Evolutionary conservation across 2,329 filamentous ascomycete genomes (phyloP), one percentile per base, ranked within the genome.

Genomic region (Mycosphaerella sp.): DNA sequence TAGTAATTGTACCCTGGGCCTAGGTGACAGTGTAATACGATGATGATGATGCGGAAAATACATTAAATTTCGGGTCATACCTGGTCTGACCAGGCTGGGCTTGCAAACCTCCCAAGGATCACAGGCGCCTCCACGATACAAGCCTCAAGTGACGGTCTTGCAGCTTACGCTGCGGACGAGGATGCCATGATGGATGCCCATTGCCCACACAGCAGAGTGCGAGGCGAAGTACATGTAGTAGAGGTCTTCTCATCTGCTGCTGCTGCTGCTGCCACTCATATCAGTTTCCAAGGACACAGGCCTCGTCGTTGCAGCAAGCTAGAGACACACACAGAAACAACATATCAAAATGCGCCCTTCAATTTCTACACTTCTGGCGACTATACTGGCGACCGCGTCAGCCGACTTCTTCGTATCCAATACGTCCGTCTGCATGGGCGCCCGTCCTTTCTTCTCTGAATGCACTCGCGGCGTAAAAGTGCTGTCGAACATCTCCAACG

Each of bases 371-470:
- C 6, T 37, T 13, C 14, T 37, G 34, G 14, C 34, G 6, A 16
- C 34, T 13, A n/a, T n/a, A 6, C 34, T 37, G 14, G 14, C 12
- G 6, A 39, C n/a, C 16, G 17, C 37, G 4, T 51, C 47, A 6
- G 59, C 57, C 34, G 59, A 61, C 49, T 59, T 61, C 50, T 48
- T 57, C 41, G 36, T 60, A 34, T 56, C 58, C 39, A 61, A 60
- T 53, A 57, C 54, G 30, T 51, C 56, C 13, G 46, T 56, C 48
- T 61, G 59, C 45, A 61, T 59, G 51, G 59, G 56, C 35, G 47
- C 56, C 9, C 53, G 56, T 18, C 45, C 51, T 2, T 21, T 60
- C 25, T 17, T 60, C 17, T 35, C 50, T 10, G 42, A 49, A 12
- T 61, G 59, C 51, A 52, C 43, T 16, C 50, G 49, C 25, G 54